Conservation (phyloP, 495 filamentous ascomycete genomes). For the Copromyces sp. region DNA sequence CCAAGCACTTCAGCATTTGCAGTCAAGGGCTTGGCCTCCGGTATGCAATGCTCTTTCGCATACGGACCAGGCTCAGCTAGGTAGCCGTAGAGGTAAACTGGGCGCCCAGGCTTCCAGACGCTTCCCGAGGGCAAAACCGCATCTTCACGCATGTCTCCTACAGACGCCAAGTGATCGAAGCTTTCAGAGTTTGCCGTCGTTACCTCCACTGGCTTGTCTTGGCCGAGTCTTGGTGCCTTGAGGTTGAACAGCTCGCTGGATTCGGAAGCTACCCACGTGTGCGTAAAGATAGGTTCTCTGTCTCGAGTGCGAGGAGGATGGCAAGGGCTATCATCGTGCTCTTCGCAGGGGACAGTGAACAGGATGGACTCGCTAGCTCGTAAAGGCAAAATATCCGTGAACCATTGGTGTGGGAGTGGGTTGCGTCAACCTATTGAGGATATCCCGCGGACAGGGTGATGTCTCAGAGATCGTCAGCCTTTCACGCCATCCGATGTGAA, state of each 20-base stretch:
- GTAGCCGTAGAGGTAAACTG: not conserved
- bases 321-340: not conserved
- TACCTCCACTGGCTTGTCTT: not conserved
- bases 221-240: not conserved
- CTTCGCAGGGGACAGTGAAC: not conserved
- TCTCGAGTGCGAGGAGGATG: not conserved
- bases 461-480: not conserved
- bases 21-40: not conserved
- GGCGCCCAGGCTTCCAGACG: not conserved
- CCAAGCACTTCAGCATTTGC: not conserved
- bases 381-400: not conserved
- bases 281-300: not conserved
- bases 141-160: not conserved
- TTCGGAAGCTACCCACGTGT: not conserved
- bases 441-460: not conserved
- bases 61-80: not conserved
- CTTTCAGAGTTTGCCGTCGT: not conserved
- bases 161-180: not conserved
- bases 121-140: not conserved
- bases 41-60: not conserved
- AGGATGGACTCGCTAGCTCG: not conserved
- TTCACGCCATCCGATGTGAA: not conserved
- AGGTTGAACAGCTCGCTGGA: not conserved
- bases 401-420: not conserved
- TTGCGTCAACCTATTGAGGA: not conserved